A percentile compares a stretch with the other conserved stretches of the same genome.
Evolutionary conservation across 148 eudicot species (phyloP).

Genomic region (Silene uniflora): DNA sequence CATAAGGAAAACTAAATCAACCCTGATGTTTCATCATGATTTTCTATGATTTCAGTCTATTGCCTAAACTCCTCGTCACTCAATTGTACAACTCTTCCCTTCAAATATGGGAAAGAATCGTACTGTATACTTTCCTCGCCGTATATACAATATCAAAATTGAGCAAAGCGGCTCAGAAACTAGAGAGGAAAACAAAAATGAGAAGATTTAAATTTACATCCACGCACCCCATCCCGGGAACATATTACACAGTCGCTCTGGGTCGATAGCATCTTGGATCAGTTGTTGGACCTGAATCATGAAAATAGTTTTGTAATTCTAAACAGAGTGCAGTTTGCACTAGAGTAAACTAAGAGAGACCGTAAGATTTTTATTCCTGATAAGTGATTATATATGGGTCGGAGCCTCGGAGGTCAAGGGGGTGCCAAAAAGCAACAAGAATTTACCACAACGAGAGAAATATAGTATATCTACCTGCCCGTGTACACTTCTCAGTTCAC

Average conservation of each 20-base stretch:
- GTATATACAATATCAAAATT: slow-evolving; percentile 8
- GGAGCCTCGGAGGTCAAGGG: not conserved
- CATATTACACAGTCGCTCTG: slow-evolving; percentile 86
- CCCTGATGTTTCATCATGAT: no score
- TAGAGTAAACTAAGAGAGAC: not conserved
- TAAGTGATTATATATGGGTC: no score
- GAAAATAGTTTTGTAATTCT: not conserved
- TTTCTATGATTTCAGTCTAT: no score
- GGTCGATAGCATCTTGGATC: slow-evolving; percentile 92
- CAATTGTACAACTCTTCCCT: no score
- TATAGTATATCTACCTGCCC: slow-evolving; percentile 64
- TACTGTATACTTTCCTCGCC: slow-evolving; percentile 17
- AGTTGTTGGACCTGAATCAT: slow-evolving; percentile 84
- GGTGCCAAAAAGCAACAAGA: not conserved
- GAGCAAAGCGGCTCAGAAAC: not conserved
- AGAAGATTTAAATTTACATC: slow-evolving; percentile 38
- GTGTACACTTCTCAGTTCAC: slow-evolving; percentile 95
- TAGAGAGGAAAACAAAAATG: not conserved
- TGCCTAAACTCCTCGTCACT: no score
- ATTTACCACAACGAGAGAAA: not conserved
- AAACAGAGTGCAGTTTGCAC: not conserved
- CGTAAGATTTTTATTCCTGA: not conserved
- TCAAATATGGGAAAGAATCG: not conserved
- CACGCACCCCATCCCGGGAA: slow-evolving; percentile 99
- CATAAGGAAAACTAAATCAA: no score